phyloP scores from a whole-genome alignment of 805 yeast species.

The Torulaspora gathmanii region DNA sequence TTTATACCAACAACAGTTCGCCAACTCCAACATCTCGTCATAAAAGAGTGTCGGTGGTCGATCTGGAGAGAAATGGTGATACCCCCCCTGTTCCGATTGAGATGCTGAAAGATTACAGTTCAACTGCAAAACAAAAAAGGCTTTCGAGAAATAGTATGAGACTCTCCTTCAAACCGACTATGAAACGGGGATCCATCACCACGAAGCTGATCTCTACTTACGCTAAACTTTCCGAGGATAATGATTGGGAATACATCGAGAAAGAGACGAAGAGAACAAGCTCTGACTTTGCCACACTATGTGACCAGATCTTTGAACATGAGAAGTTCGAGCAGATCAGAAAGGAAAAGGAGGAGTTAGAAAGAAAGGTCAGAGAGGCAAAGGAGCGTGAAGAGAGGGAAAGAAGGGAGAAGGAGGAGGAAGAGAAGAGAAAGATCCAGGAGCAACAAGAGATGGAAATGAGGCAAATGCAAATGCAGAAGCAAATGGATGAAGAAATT shows the following conservation, averaged over 20 bases:
- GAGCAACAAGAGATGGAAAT: conserved; percentile 25
- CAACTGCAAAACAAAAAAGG: conserved; percentile 16
- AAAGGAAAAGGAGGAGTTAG: conserved; percentile 44
- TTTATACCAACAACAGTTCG: conserved; percentile 20
- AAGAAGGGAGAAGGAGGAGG: conserved; percentile 25
- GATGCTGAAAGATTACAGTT: conserved; percentile 22
- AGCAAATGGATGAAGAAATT: conserved; percentile 27
- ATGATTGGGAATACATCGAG: conserved; percentile 65
- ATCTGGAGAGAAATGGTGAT: conserved; percentile 16
- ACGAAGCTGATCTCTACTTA: conserved; percentile 66
- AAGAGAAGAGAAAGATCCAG: conserved; percentile 19
- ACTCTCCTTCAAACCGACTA: conserved; percentile 38
- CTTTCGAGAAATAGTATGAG: conserved; percentile 34
- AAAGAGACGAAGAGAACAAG: conserved; percentile 71
- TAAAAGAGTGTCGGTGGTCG: conserved; percentile 26
- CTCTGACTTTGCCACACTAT: conserved; percentile 69
- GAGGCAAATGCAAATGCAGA: conserved; percentile 29
- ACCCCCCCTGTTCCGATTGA: conserved; percentile 29
- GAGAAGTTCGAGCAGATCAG: conserved; percentile 58
- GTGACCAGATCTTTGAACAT: conserved; percentile 72
- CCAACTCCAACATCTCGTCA: conserved; percentile 33
- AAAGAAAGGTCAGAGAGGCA: conserved; percentile 43
- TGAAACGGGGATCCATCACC: conserved; percentile 67
- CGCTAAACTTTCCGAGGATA: conserved; percentile 61
- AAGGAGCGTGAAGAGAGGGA: conserved; percentile 44